Conservation (phyloP, 495 filamentous ascomycete genomes). For the Usnea hakonensis region DNA sequence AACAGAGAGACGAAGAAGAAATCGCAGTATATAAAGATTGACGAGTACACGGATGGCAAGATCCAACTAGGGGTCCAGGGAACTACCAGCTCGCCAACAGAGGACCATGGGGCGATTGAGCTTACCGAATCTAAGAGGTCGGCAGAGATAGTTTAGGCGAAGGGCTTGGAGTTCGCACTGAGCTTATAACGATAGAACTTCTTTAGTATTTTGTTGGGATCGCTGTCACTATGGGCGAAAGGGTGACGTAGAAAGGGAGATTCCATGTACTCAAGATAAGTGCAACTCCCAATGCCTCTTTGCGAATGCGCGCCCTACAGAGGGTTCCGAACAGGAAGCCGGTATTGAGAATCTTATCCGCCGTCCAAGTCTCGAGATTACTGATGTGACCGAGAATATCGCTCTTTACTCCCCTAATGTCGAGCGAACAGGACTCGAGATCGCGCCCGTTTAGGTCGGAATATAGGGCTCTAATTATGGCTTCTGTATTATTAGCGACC, state of each 20-base stretch:
- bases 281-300: conserved; percentile 32
- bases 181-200: too few relatives aligned
- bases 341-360: conserved; percentile 16
- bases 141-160: conserved; percentile 2
- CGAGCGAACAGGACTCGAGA: conserved; percentile 6
- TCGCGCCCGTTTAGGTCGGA: conserved; percentile 14
- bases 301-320: conserved; percentile 9
- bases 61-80: too few relatives aligned
- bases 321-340: conserved; percentile 21
- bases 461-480: conserved; percentile 10
- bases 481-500: conserved; percentile 17
- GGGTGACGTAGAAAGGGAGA: conserved; percentile 25
- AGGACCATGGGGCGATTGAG: too few relatives aligned
- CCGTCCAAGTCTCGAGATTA: conserved; percentile 20
- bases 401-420: conserved; percentile 8
- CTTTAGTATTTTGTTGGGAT: conserved; percentile 5
- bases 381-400: conserved; percentile 15
- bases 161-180: conserved; percentile 18
- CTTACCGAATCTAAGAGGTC: too few relatives aligned
- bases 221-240: conserved; percentile 5
- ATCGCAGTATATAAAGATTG: too few relatives aligned
- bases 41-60: too few relatives aligned
- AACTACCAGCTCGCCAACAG: too few relatives aligned
- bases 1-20: too few relatives aligned
- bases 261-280: conserved; percentile 38